A percentile compares a stretch with the other conserved stretches of the same genome.
Conservation (phyloP, 306 rosid species). For the Vachellia collinsii region DNA sequence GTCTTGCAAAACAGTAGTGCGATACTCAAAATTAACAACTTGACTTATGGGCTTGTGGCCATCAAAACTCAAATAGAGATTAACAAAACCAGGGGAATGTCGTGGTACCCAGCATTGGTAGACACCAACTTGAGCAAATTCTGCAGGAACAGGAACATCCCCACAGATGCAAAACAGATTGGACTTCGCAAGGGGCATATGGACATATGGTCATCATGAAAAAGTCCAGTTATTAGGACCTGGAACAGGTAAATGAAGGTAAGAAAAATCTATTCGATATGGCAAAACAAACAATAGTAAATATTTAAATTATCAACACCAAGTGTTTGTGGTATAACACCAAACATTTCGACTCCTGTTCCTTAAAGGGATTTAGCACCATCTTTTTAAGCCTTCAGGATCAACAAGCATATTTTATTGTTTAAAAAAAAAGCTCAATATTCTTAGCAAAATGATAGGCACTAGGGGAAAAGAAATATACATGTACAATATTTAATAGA, state of each 20-base stretch:
- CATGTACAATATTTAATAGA: slow-evolving; percentile 26
- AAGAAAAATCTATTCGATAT: slow-evolving; percentile 1
- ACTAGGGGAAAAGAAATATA: slow-evolving; percentile 16
- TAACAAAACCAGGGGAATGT: slow-evolving; percentile 63
- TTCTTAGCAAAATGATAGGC: slow-evolving; percentile 19
- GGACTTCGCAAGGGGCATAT: slow-evolving; percentile 60
- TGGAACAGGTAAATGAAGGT: slow-evolving; percentile 50
- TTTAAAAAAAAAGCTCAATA: slow-evolving; percentile 3
- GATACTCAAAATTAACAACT: slow-evolving; percentile 80
- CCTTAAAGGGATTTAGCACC: slow-evolving; percentile 16
- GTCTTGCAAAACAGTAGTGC: slow-evolving; percentile 54
- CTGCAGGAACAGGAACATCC: slow-evolving; percentile 60
- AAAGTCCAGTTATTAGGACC: slow-evolving; percentile 80
- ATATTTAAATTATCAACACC: slow-evolving; percentile 16
- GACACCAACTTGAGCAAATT: slow-evolving; percentile 82
- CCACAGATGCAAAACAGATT: slow-evolving; percentile 74
- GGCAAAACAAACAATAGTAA: slow-evolving; percentile 36
- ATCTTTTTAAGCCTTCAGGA: slow-evolving; percentile 33
- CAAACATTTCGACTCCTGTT: slow-evolving; percentile 16
- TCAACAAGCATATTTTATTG: background rate
- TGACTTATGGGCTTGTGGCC: slow-evolving; percentile 88
- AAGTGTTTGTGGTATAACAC: slow-evolving; percentile 1
- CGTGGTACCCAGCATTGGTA: slow-evolving; percentile 76
- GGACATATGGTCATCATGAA: slow-evolving; percentile 61
- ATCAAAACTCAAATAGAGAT: slow-evolving; percentile 75